phyloP scores from a whole-genome alignment of 2,329 filamentous ascomycete genomes.

The Zarea fungicola region DNA sequence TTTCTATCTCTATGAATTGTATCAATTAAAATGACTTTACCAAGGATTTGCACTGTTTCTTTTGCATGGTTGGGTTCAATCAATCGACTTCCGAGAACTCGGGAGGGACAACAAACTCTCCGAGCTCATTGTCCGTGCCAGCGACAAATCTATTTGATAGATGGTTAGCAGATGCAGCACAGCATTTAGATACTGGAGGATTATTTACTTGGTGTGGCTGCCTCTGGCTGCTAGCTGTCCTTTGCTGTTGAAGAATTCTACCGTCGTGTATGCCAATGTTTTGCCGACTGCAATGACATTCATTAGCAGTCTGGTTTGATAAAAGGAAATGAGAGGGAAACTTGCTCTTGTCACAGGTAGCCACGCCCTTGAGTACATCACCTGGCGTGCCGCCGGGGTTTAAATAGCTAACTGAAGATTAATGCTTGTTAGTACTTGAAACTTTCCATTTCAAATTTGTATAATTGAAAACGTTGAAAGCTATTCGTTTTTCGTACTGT shows the following conservation, averaged over 20 bases:
- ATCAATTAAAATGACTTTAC: too few species aligned
- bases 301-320: background rate
- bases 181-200: background rate
- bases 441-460: too few species aligned
- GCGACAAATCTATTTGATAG: slow-evolving; percentile 34
- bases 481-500: too few species aligned
- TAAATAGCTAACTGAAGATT: slow-evolving; percentile 53
- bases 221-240: slow-evolving; percentile 57
- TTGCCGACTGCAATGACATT: slow-evolving; percentile 47
- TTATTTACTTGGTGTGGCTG: slow-evolving; percentile 61
- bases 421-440: background rate
- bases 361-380: slow-evolving; percentile 50
- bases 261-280: slow-evolving; percentile 55
- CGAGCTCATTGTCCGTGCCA: slow-evolving; percentile 31
- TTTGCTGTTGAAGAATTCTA: slow-evolving; percentile 54
- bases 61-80: too few species aligned
- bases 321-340: too few species aligned
- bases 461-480: too few species aligned
- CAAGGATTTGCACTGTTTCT: too few species aligned
- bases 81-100: slow-evolving; percentile 31
- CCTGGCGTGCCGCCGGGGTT: slow-evolving; percentile 53
- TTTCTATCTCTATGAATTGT: too few species aligned
- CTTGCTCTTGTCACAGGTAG: slow-evolving; percentile 57
- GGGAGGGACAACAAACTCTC: slow-evolving; percentile 32
- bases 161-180: background rate